phyloP scores from a whole-genome alignment of 1,139 yeast species.

The Debaryomyces subglobosus region DNA sequence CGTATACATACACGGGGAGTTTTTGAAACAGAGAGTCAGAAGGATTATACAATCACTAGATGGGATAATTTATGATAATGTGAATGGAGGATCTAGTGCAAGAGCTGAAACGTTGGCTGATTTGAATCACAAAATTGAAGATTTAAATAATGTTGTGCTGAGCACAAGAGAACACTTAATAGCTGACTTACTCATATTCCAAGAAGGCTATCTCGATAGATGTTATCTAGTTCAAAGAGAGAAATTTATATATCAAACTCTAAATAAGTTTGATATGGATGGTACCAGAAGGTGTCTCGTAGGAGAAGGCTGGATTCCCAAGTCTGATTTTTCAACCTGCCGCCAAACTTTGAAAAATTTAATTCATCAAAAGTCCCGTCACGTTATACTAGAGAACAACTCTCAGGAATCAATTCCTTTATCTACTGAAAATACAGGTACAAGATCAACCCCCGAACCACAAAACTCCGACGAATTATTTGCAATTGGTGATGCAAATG shows the following conservation, averaged over 20 bases:
- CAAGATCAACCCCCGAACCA: slow-evolving; percentile 5
- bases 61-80: slow-evolving; percentile 68
- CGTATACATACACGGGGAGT: slow-evolving; percentile 85
- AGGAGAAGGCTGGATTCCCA: slow-evolving; percentile 98
- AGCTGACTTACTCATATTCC: slow-evolving; percentile 74
- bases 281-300: slow-evolving; percentile 82
- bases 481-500: slow-evolving; percentile 50
- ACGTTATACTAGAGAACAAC: slow-evolving; percentile 12
- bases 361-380: slow-evolving; percentile 28
- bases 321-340: slow-evolving; percentile 28
- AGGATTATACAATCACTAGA: slow-evolving; percentile 84
- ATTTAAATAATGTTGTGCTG: slow-evolving; percentile 58
- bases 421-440: slow-evolving; percentile 15
- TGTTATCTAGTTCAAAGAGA: slow-evolving; percentile 62
- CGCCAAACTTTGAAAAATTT: slow-evolving; percentile 30
- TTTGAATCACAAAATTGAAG: slow-evolving; percentile 54
- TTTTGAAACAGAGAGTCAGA: slow-evolving; percentile 65
- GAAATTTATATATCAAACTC: slow-evolving; percentile 68
- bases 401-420: slow-evolving; percentile 28
- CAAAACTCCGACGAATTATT: slow-evolving; percentile 39
- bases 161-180: slow-evolving; percentile 71
- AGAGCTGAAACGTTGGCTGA: slow-evolving; percentile 63
- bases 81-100: slow-evolving; percentile 55
- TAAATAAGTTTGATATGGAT: slow-evolving; percentile 85
- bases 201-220: slow-evolving; percentile 47